Base-by-base conservation (phyloP, 176 grass and related monocot species). In the Rhynchospora tenuis region DNA sequence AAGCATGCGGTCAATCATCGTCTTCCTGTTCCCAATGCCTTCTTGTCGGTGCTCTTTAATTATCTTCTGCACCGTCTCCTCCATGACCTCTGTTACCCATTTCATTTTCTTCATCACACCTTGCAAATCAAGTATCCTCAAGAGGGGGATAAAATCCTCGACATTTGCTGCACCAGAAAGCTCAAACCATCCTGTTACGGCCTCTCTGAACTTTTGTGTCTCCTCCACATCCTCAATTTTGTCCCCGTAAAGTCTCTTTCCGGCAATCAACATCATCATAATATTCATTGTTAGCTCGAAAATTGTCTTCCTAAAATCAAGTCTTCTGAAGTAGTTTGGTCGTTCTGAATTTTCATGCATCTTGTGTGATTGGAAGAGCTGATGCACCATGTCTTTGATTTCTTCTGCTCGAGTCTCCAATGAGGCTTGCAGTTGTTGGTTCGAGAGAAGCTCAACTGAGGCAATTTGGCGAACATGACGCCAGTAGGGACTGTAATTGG, bases 401-500 rank as follows among this genome's bases (percentile, higher is more conserved):
- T 89, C 90, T 24, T 57, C 38, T 20, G 46, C 55, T 14, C 90
- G 87, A n/a, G 81, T n/a, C 7, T 4, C 46, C 2, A 65, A 56
- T 33, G 82, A 85, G 33, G 68, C 50, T 56, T 68, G 69, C 57
- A 94, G 60, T 55, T 81, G 38, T 56, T 73, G 42, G 0, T 83
- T 1, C 4, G 92, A 88, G 61, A 94, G 27, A 52, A 94, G 73
- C 47, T 94, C 85, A 5, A 86, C 33, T 33, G 90, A 58, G 74
- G 80, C 83, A 78, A 94, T 90, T 79, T 88, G 89, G 66, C 87
- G 87, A 45, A 91, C 85, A 76, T 89, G 86, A n/a, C 92, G 83
- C 92, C 90, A 91, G 79, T 86, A 86, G 10, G 85, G 19, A n/a
- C 87, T 90, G 83, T 94, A 91, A 76, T 82, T 82, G 10, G 89